Conservation (phyloP, 129 eudicot genomes). For the Rutidosis leptorrhynchoides region DNA sequence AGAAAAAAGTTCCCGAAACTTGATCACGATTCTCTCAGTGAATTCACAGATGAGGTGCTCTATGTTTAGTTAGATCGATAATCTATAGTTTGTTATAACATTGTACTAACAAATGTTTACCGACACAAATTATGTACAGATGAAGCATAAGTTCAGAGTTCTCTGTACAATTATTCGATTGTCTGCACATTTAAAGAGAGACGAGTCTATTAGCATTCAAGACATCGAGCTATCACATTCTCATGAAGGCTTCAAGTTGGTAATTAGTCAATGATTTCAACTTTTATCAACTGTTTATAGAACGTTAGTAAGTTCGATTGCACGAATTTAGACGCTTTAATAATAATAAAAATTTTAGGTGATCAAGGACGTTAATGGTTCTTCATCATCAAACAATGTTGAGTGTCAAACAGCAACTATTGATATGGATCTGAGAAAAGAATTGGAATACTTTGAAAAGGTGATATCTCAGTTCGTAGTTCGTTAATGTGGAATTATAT, state of each 20-base stretch:
- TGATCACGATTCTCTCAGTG: slow-evolving; percentile 43
- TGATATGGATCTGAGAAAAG: slow-evolving; percentile 46
- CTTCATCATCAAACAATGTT: slow-evolving; percentile 13
- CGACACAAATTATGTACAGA: slow-evolving; percentile 25
- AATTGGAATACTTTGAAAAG: slow-evolving; percentile 57
- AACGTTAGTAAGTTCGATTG: slow-evolving; percentile 1
- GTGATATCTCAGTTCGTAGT: slow-evolving; percentile 37
- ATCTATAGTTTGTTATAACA: neutral
- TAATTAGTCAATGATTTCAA: slow-evolving; percentile 26
- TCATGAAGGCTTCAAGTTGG: slow-evolving; percentile 64
- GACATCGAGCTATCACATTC: slow-evolving; percentile 43
- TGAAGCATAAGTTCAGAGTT: slow-evolving; percentile 57
- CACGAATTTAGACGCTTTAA: neutral
- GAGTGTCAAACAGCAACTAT: slow-evolving; percentile 34
- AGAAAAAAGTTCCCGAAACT: slow-evolving; percentile 61
- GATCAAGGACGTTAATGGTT: slow-evolving; percentile 29
- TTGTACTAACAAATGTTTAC: neutral
- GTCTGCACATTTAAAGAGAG: slow-evolving; percentile 47
- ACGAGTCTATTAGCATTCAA: slow-evolving; percentile 31
- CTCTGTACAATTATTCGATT: slow-evolving; percentile 69
- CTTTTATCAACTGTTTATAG: neutral
- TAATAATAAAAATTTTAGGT: slow-evolving; percentile 32
- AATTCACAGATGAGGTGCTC: slow-evolving; percentile 57
- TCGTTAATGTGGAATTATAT: neutral
- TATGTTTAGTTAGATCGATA: slow-evolving; percentile 8